A percentile compares a stretch with the other conserved stretches of the same genome.
Conservation (phyloP, 352 stramenopile genomes). For the Pythium angustatum region DNA sequence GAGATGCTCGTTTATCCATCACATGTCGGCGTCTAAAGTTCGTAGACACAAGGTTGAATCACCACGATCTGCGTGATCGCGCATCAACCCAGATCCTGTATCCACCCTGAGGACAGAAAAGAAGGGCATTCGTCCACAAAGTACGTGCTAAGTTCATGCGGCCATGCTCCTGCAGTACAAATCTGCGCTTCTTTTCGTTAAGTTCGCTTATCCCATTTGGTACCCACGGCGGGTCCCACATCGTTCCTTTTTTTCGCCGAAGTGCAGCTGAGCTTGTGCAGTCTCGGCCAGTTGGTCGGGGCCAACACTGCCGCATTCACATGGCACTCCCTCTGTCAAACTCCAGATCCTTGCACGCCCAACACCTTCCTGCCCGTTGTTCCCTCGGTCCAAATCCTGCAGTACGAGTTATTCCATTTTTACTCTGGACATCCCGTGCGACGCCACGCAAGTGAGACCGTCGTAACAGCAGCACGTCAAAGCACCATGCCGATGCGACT, state of each 20-base stretch:
- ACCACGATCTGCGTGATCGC: background rate
- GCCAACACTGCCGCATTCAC: no score
- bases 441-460: slow-evolving; percentile 1
- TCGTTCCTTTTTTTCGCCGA: slow-evolving; percentile 17
- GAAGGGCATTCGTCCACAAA: background rate
- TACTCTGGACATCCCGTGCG: no score
- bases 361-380: background rate
- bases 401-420: no score
- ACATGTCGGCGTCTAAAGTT: slow-evolving; percentile 19
- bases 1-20: slow-evolving; percentile 47
- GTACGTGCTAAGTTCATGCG: background rate
- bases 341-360: background rate
- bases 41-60: background rate
- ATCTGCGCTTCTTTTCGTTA: background rate
- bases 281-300: no score
- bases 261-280: slow-evolving; percentile 1
- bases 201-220: slow-evolving; percentile 2
- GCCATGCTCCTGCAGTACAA: background rate
- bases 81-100: slow-evolving; percentile 5
- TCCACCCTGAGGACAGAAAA: background rate
- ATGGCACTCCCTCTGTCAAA: slow-evolving; percentile 13
- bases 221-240: background rate
- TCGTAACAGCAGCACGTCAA: no score
- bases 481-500: slow-evolving; percentile 16
- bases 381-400: no score